These are phyloP conservation scores for Termitomyces heimii DNA, from an alignment of 768 basidiomycete genomes.

Conservation along the genomic window DNA sequence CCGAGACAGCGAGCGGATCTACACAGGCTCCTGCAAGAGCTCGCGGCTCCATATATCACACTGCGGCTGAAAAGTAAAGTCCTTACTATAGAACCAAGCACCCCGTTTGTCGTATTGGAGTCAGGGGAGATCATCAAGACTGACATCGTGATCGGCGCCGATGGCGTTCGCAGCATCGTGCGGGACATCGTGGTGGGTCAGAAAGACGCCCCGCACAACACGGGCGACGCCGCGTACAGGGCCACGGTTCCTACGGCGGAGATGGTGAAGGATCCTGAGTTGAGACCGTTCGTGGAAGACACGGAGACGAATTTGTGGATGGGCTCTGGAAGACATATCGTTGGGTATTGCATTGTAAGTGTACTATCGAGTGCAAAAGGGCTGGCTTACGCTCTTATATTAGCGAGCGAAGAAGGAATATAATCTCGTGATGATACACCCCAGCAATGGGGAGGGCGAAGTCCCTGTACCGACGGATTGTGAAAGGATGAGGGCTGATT, in stretches of 20 bases:
- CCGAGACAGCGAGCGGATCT: conserved; percentile 41
- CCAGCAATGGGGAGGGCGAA: conserved; percentile 32
- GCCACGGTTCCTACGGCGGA: conserved; percentile 40
- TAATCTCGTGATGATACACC: conserved; percentile 40
- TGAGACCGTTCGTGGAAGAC: conserved; percentile 42
- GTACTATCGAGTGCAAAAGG: no score
- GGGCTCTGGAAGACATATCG: conserved; percentile 37
- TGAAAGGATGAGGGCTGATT: conserved; percentile 42
- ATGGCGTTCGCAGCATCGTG: conserved; percentile 44
- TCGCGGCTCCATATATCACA: conserved; percentile 29
- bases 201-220: conserved; percentile 38
- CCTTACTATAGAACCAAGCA: conserved; percentile 1
- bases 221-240: conserved; percentile 62
- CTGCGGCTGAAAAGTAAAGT: conserved; percentile 25
- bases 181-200: conserved; percentile 46
- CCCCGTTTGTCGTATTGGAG: conserved; percentile 26
- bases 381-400: neutral
- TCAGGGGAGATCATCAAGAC: conserved; percentile 36
- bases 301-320: conserved; percentile 57
- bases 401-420: conserved; percentile 34
- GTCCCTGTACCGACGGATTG: conserved; percentile 36
- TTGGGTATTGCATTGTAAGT: conserved; percentile 32
- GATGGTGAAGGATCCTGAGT: conserved; percentile 45
- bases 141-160: conserved; percentile 43
- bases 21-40: conserved; percentile 24